Base-by-base conservation (phyloP, 352 stramenopile genomes). In the Globisporangium echinulatum region DNA sequence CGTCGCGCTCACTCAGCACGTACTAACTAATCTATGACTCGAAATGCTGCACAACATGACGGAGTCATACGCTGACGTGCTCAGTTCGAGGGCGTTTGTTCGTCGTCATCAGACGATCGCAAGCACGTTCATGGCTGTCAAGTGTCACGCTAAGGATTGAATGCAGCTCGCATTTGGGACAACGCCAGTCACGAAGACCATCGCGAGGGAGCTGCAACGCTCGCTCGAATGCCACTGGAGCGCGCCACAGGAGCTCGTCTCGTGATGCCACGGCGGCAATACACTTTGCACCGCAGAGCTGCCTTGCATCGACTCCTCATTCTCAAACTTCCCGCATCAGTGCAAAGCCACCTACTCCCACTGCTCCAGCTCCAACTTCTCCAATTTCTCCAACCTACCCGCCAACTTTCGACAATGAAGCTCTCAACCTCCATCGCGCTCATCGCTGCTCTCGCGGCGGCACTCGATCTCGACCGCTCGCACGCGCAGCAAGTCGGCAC, bases 401-500 rank as follows among this genome's bases (percentile, higher is more conserved):
- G n/a, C 0, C 42, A 36, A 44, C 42, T 5, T 9, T 10, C 44
- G 11, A 53, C 46, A n/a, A 59, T 59, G 54, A 59, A 59, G 33
- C 25, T 59, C 36, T 59, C 54, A 0, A 39, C 33, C 42, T 53
- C 42, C 44, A 52, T 39, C 15, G 54, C 44, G 5, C 54, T 59
- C 47, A 52, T 59, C 15, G 56, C 49, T 17, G 49, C 56, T 11
- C 54, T 59, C 44, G 56, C 56, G 14, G 56, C 56, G 2, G 37
- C 50, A 49, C 19, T 51, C 13, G 10, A 40, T 13, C 13, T 56
- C 4, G 17, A 9, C 50, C 15, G 6, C n/a, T 19, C 46, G 15
- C 9, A 17, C 15, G 68, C 77, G 9, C 80, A 90, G 39, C 75
- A 85, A 55, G 48, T 70, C 59, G 80, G 80, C 58, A 73, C 57